phyloP scores from a whole-genome alignment of 2,329 filamentous ascomycete species.

The Epichloe gansuensis region DNA sequence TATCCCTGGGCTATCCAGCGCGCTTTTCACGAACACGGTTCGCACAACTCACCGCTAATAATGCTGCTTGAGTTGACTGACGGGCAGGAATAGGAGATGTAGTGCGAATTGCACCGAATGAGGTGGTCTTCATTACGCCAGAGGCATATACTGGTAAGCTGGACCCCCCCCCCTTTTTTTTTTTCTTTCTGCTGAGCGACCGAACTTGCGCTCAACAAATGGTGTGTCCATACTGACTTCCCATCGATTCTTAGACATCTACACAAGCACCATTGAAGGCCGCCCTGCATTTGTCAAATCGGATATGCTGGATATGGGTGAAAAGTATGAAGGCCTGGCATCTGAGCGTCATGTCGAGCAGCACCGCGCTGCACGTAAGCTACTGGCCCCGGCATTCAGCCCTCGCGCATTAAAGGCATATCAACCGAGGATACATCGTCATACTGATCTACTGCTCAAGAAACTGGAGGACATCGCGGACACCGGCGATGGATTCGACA shows the following conservation, averaged over 20 bases:
- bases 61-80: too few relatives aligned
- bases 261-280: not conserved
- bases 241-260: not conserved
- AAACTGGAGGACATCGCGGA: not conserved
- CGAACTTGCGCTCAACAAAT: too few relatives aligned
- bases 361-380: not conserved
- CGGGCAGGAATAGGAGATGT: not conserved
- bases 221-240: too few relatives aligned
- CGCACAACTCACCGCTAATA: not conserved
- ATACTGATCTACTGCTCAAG: not conserved
- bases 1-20: not conserved
- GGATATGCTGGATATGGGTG: not conserved
- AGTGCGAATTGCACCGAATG: not conserved
- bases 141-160: not conserved
- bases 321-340: not conserved
- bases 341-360: not conserved
- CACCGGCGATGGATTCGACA: not conserved
- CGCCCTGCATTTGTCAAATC: not conserved
- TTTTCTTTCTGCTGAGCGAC: too few relatives aligned
- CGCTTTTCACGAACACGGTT: not conserved
- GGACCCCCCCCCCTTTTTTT: too few relatives aligned
- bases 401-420: not conserved
- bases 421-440: not conserved
- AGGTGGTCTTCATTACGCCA: not conserved
- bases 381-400: not conserved